Percentiles rank a stretch among this genome's conserved stretches.
Conservation (phyloP, 2,329 filamentous ascomycete genomes). For the Colletotrichum magnum region DNA sequence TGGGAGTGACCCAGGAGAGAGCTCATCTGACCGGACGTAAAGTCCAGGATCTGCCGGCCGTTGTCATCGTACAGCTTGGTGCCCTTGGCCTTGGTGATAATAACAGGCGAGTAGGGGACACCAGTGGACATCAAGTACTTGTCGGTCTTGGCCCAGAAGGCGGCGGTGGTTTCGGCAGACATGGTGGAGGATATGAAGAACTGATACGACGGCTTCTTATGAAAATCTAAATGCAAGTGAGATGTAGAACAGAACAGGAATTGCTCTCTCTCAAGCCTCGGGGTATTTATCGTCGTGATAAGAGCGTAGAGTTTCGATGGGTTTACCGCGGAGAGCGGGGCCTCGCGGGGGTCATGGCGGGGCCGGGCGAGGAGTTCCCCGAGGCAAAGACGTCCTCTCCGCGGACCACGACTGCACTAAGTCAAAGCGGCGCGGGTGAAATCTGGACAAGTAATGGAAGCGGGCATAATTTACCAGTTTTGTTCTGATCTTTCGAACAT, state of each 20-base stretch:
- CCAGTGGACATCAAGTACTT: conserved; percentile 60
- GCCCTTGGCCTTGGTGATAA: conserved; percentile 62
- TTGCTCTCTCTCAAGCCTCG: not conserved
- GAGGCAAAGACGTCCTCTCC: conserved; percentile 14
- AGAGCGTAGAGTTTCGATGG: not conserved
- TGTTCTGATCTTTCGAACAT: no score
- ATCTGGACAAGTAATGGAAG: not conserved
- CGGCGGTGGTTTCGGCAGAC: conserved; percentile 26
- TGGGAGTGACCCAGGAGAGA: conserved; percentile 70
- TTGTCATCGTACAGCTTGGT: conserved; percentile 60
- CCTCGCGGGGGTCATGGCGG: not conserved
- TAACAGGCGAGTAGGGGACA: conserved; percentile 53
- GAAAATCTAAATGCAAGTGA: not conserved
- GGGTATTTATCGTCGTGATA: conserved; percentile 24
- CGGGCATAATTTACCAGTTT: not conserved
- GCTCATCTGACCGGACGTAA: conserved; percentile 72
- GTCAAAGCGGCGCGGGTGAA: not conserved
- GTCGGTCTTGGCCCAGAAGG: conserved; percentile 53
- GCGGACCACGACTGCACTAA: conserved; percentile 4
- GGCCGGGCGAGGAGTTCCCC: conserved; percentile 6
- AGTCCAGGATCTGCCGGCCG: conserved; percentile 66
- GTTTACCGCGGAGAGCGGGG: conserved; percentile 34
- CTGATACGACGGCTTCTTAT: no score
- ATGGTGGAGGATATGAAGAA: not conserved
- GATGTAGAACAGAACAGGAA: not conserved